phyloP scores from a whole-genome alignment of 345 rosid species.

The Citrus unshiu region DNA sequence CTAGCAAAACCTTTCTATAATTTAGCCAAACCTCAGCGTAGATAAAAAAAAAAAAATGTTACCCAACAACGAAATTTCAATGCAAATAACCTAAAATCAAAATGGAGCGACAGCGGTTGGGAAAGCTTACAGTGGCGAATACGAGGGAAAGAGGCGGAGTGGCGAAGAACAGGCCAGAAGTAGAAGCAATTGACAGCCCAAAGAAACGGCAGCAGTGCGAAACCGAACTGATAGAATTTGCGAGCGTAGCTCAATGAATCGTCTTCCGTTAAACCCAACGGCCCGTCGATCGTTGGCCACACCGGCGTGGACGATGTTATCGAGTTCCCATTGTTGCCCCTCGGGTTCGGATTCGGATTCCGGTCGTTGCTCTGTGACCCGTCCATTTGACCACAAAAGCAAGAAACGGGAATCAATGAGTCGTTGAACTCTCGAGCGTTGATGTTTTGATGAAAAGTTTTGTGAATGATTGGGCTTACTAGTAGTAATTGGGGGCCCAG shows the following conservation, averaged over 20 bases:
- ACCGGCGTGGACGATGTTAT: slow-evolving; percentile 47
- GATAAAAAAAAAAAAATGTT: too few relatives aligned
- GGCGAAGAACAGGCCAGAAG: slow-evolving; percentile 97
- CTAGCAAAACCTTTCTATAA: neutral
- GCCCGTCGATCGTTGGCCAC: slow-evolving; percentile 93
- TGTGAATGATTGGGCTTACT: too few relatives aligned
- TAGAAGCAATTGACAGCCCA: slow-evolving; percentile 98
- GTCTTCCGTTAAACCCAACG: slow-evolving; percentile 81
- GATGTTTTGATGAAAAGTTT: neutral
- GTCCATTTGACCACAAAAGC: slow-evolving; percentile 43
- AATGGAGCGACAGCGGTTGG: neutral
- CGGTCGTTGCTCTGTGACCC: slow-evolving; percentile 36
- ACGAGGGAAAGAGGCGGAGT: slow-evolving; percentile 77
- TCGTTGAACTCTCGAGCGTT: neutral
- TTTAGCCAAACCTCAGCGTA: neutral
- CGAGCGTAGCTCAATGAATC: slow-evolving; percentile 83
- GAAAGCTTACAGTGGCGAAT: slow-evolving; percentile 58
- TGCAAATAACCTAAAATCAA: neutral
- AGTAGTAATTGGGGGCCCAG: too few relatives aligned
- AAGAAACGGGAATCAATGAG: neutral
- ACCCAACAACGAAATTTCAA: neutral
- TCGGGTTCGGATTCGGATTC: slow-evolving; percentile 8
- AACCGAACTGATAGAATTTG: slow-evolving; percentile 82
- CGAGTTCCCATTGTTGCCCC: slow-evolving; percentile 20
- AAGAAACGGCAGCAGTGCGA: slow-evolving; percentile 84